Base-by-base conservation (phyloP, 2,329 filamentous ascomycete genomes). In the Stenocarpella maydis region DNA sequence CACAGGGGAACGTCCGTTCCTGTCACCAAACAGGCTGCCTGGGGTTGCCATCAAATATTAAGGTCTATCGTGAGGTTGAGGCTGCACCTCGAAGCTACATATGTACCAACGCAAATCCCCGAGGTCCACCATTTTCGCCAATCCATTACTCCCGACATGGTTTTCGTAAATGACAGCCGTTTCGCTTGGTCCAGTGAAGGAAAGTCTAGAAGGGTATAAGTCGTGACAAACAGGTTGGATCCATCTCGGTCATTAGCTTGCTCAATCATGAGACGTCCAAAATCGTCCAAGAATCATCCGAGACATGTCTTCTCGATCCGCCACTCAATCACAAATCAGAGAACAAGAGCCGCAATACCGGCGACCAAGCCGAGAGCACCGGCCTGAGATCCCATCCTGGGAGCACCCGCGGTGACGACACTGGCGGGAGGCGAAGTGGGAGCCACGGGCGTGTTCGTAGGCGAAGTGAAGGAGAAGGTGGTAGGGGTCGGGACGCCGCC, bases 361-460 rank as follows among this genome's bases (percentile, higher is more conserved):
- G 78, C 82, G 39, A 82, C 67, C 55, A 81, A 47, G 43, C 71
- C 73, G 50, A 83, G 75, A 67, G 80, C 79, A 31, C 79, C 80
- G 28, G 80, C 64, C 65, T 78, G 79, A 34, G 78, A 74, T 45
- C 76, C 76, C 41, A 76, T 71, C 73, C 78, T 80, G 69, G 75
- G 77, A 55, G 79, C 82, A 26, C 77, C 82, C 47, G 77, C 82
- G 45, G 78, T 78, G 26, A 81, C 74, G 55, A 76, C 72, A 3
- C 74, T 69, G 52, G 77, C 69, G 19, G 74, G 68, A 24, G 71
- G 73, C 47, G 69, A 73, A 24, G 75, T 77, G 49, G 77, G 75
- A 37, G 70, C 68, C 37, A 75, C 68, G n/a, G 77, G 76, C 24
- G 74, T 75, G 60, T 76, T 78, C 67, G 75, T 77, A 45, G 75